Percentiles rank a stretch among this genome's conserved stretches.
Conservation (phyloP, 768 basidiomycete species). For the Tulasnella sp. region DNA sequence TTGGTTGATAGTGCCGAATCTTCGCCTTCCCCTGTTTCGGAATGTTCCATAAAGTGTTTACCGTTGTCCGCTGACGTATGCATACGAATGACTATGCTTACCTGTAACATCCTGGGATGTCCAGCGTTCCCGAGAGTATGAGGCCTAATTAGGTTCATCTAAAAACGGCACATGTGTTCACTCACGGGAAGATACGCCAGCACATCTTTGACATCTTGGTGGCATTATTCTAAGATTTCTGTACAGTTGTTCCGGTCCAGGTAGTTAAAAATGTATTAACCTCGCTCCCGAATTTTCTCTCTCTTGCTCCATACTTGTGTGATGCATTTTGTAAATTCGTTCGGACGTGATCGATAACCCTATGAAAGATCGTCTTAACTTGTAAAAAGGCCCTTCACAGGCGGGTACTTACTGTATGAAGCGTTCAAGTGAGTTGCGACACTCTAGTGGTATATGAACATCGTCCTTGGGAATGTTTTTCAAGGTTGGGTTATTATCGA, state of each 20-base stretch:
- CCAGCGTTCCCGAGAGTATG: not conserved
- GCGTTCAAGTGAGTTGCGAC: not conserved
- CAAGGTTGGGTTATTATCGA: not conserved
- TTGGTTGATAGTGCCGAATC: too few species aligned
- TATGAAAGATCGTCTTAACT: not conserved
- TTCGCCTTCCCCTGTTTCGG: too few species aligned
- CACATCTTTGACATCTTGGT: not conserved
- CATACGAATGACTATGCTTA: too few species aligned
- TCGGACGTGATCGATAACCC: not conserved
- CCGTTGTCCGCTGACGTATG: too few species aligned
- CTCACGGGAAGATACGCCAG: not conserved
- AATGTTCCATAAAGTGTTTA: too few species aligned
- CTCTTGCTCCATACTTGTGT: not conserved
- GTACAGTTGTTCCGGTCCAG: not conserved
- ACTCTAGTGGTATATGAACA: not conserved
- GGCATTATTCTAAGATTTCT: not conserved
- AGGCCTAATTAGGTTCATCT: not conserved
- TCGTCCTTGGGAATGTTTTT: not conserved
- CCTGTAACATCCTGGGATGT: not conserved
- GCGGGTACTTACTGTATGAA: not conserved
- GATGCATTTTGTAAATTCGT: not conserved
- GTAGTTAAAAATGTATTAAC: not conserved
- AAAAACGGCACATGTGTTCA: not conserved
- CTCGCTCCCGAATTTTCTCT: not conserved
- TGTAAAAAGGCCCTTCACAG: not conserved